phyloP scores from a whole-genome alignment of 1,284 basidiomycete species.

The Erythrobasidium hasegawianum region DNA sequence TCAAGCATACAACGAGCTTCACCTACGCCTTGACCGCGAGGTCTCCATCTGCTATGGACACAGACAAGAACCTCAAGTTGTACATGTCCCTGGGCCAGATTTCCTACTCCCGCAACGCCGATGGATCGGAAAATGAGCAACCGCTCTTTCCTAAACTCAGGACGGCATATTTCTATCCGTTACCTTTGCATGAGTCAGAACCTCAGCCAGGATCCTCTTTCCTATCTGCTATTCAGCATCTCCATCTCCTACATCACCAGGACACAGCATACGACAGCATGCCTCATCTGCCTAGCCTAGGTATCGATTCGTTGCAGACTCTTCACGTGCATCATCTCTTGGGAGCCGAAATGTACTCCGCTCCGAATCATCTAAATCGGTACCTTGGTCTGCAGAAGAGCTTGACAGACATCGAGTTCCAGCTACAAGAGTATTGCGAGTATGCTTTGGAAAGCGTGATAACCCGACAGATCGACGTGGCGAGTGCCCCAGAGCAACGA shows the following conservation, averaged over 20 bases:
- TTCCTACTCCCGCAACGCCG: background rate
- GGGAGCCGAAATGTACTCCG: background rate
- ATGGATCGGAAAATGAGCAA: background rate
- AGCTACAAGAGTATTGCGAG: background rate
- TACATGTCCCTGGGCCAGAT: background rate
- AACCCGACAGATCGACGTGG: no score
- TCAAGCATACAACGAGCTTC: background rate
- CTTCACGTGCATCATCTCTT: background rate
- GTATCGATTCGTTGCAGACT: background rate
- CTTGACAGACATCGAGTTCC: background rate
- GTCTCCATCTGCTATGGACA: background rate
- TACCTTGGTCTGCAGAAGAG: background rate
- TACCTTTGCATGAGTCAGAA: background rate
- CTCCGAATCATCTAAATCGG: background rate
- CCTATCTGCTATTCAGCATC: background rate
- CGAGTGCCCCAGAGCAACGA: no score
- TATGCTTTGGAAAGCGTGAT: no score
- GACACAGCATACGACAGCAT: background rate
- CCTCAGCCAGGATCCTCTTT: background rate
- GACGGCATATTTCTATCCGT: background rate
- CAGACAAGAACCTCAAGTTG: background rate
- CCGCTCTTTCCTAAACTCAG: background rate
- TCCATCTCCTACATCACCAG: background rate
- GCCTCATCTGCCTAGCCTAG: background rate
- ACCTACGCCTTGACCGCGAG: background rate